Base-by-base conservation (phyloP, 805 yeast genomes). In the Ogataea methylovora region DNA sequence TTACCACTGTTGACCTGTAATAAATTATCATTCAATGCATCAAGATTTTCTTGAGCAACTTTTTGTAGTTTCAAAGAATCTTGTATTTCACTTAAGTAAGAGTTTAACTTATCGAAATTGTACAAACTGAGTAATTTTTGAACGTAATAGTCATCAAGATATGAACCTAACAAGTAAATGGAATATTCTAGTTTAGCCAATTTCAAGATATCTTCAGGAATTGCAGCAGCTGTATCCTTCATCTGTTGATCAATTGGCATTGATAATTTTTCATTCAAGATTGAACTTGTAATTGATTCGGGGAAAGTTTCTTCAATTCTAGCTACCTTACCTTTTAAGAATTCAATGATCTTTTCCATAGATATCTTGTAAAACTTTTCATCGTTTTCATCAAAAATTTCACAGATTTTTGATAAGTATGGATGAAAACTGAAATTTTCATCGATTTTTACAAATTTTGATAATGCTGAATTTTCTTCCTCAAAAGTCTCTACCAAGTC, bases 111-210 rank as follows among this genome's bases (percentile, higher is more conserved):
- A 2, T 18, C 30, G 21, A 50, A 46, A 27, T 60, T 52, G 30
- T 48, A 48, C 6, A 32, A 23, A 5, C 39, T 33, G 3, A 41
- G 17, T 10, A 62, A 47, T 26, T 48, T 41, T 0, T 42, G 35
- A 31, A 56, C 52, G 27, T 66, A 49, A n/a, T 38, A 41, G 4
- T 43, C 34, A 14, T 53, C 50, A 2, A 72, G 54, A 40, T 65
- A 67, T 3, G 73, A 65, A 3, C 73, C 65, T 5, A 78, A 39
- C 20, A 77, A 51, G 19, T 70, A 67, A 3, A 77, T 54, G 5
- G 80, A 52, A 34, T 65, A 54, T 35, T 60, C 61, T 12, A 56
- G 49, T 14, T 63, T 54, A 13, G 67, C 57, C 3, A 61, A 46
- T 3, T 49, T 40, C n/a, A 65, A 44, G 1, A 69, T 56, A 7